Evolutionary conservation across 2,329 filamentous ascomycete genomes (phyloP), one percentile per base, ranked within the genome.

Genomic region (Colletotrichum caudatum): DNA sequence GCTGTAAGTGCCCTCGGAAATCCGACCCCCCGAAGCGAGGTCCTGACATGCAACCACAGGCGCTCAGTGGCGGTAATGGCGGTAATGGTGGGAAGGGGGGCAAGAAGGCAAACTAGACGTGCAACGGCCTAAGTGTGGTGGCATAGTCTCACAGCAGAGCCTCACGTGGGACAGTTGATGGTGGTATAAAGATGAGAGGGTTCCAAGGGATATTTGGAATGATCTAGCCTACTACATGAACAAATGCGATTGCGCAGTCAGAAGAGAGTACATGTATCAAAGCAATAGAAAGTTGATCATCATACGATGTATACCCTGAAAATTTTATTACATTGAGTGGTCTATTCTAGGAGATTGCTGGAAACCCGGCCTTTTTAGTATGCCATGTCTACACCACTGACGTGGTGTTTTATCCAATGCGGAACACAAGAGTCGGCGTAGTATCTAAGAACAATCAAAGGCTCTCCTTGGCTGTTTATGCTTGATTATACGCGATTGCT

Each of bases 81-180:
- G 29, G n/a, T 2, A 54, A 46, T 9, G 37, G 56, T 3, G 60
- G 60, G 12, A 66, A 61, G 57, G 54, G 64, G 57, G 54, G 64
- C 44, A 60, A 41, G 33, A 66, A 51, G 33, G 33, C 44, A 12
- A 59, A 46, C 4, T 48, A 61, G 18, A 20, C 14, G 35, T 5
- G 35, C 1, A 39, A 12, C 4, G 35, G 54, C 9, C 33, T 18
- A 9, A 3, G 35, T 8, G 5, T 20, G 20, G 5, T 2, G 16
- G 5, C 29, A 29, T 29, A 8, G 11, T 23, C 33, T 16, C 16
- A 9, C 33, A 26, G 9, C 5, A 23, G 9, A 23, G n/a, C 51
- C 29, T 54, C 51, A 20, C 11, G 6, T 35, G 29, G 18, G 5
- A 35, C 29, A 35, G 23, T 14, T 12, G 18, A 37, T 11, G 7